Base-by-base conservation (phyloP, 2,329 filamentous ascomycete genomes). In the Xylariales sp. region DNA sequence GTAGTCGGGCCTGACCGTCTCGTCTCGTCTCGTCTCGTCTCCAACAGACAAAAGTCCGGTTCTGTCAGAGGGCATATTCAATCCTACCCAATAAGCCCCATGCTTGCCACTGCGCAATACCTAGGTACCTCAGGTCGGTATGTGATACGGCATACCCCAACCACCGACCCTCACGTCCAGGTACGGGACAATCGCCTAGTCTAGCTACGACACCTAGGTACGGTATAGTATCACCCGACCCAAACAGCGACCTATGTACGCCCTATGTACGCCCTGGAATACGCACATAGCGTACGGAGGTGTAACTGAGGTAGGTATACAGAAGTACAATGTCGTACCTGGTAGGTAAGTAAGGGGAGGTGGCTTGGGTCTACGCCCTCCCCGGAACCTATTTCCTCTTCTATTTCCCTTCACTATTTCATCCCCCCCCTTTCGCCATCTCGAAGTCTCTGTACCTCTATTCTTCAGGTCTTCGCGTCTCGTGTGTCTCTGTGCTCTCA, bases 1-100 rank as follows among this genome's bases (percentile, higher is more conserved):
- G 63, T 66, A 39, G 49, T 56, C 18, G 63, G 66, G 67, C 63
- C 67, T 57, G 63, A 69, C 55, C 28, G 60, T 16, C 50, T 61
- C 56, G 23, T 23, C 23, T 23, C 23, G 23, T 23, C 23, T 23
- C 23, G 23, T 23, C 23, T 53, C 28, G 60, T 16, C 50, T 61
- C 56, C 55, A 63, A 65, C 48, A 8, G 39, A 36, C 23, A 18
- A 62, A 43, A 60, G 36, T 64, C 54, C 32, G 46, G 61, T 32
- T 30, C 36, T 41, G 10, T 12, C 39, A 23, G 23, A 23, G 23
- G 23, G 23, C 32, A 36, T 39, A 49, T 23, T 30, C 12, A 50
- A 57, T 57, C 55, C 41, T 46, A 57, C 39, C 14, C 28, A 14
- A 49, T 28, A 23, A 23, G 43, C 52, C 45, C 39, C 5, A 12